Evolutionary conservation across 1,139 yeast species (phyloP).

Genomic region (Diutina sp.): DNA sequence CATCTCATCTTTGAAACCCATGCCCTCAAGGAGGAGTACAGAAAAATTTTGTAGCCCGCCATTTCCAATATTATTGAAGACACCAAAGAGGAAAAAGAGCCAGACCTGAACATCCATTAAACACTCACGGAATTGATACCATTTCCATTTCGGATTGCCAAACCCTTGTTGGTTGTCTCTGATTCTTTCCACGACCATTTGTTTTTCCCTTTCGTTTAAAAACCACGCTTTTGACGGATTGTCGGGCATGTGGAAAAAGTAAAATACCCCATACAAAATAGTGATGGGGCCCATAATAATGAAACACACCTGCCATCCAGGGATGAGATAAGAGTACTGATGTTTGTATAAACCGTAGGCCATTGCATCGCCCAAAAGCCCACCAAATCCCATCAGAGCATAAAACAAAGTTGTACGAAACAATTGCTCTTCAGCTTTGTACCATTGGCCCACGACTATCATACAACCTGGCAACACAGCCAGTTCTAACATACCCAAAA

Average conservation of each 20-base stretch:
- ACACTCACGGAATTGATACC: constrained; percentile 42
- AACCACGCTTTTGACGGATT: constrained; percentile 38
- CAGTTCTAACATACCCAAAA: constrained; percentile 17
- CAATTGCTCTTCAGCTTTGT: constrained; percentile 10
- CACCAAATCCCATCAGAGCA: constrained; percentile 38
- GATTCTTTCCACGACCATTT: constrained; percentile 7
- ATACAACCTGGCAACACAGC: constrained; percentile 15
- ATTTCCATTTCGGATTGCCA: constrained; percentile 4
- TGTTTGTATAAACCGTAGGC: constrained; percentile 33
- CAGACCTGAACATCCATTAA: constrained; percentile 27
- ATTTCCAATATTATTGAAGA: constrained; percentile 34
- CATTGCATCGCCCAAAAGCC: constrained; percentile 34
- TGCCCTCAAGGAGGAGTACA: constrained; percentile 28
- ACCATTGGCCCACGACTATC: constrained; percentile 15
- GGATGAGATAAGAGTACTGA: constrained; percentile 18
- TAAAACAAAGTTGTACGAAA: constrained; percentile 15
- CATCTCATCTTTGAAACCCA: constrained; percentile 27
- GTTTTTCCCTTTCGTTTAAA: constrained; percentile 6
- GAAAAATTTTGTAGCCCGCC: constrained; percentile 42
- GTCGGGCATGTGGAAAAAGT: constrained; percentile 37
- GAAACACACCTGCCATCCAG: constrained; percentile 35
- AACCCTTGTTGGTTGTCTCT: constrained; percentile 8
- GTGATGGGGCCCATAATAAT: constrained; percentile 36
- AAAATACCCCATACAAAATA: constrained; percentile 26
- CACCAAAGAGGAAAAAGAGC: constrained; percentile 20